Base-by-base conservation (phyloP, 2,329 filamentous ascomycete species). In the Mariannaea elegans region DNA sequence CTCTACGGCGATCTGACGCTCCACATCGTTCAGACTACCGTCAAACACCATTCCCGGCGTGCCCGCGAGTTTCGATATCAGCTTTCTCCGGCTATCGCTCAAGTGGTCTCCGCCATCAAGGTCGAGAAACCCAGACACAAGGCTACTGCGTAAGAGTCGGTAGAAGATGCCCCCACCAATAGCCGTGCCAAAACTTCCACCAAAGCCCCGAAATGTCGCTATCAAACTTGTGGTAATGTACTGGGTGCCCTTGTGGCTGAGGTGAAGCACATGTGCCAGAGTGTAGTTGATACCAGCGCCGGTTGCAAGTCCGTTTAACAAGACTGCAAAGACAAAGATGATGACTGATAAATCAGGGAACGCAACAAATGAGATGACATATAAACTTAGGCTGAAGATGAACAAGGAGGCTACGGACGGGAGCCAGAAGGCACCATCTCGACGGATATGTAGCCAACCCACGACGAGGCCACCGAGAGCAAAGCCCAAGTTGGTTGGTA, bases 401-500 rank as follows among this genome's bases (percentile, higher is more conserved):
- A 80, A 68, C 65, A 91, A 85, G 1, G 87, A 81, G 2, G 89
- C 66, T 3, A 93, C 62, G 44, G 81, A 85, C 2, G 90, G 82
- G 55, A 84, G 67, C 79, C 90, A 96, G 75, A 93, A 97, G 64
- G 88, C 89, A 1, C 90, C 90, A 2, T 82, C 80, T 18, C 90
- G 87, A 18, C 87, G 87, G 67, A 96, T 90, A 72, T 96, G 93
- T 14, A 95, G 77, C 76, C 84, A 87, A 8, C 93, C 93, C 13
- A 90, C 89, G 4, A 92, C 65, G 0, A 96, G 76, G 0, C 92
- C 91, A 21, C 92, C 93, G 2, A 85, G 67, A 1, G 88, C 92
- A 69, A 96, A 96, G 2, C 92, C 93, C 6, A 87, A 72, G 74
- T 96, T 96, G 1, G 92, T 95, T 0, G 93, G 92, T 45, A 96